Evolutionary conservation across 441 rosid species (phyloP), one percentile per base, ranked within the genome.

Genomic region (Hypseocharis bilobata): DNA sequence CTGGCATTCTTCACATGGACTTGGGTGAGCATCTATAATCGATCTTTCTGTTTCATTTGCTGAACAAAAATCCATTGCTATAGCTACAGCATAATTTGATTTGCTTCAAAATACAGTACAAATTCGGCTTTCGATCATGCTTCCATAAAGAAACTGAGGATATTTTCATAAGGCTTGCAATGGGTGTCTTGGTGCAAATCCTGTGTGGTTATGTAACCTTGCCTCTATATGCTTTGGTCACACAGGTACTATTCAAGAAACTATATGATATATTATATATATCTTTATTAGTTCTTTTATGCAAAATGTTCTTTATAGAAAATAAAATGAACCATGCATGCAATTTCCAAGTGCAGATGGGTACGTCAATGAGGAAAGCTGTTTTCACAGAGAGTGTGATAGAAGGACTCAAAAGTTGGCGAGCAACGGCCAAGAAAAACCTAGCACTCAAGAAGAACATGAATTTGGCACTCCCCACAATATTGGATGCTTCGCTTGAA

Each of bases 211-310:
- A 91, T 42, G 93, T 91, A 13, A 88, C 96, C 2, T 76, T 91
- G 16, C 97, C 97, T 32, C 86, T 91, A 5, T 91, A 88, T 73
- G 97, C 97, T 57, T 76, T 91, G 80, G 96, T 88, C 69, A 85
- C 88, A 4, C 92, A 88, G 96, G 96, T 87, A 75, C 3, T 0
- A 0, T 28, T 22, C 19, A 36, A 29, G 25, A 3, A 17, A 27
- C 38, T 16, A 17, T 25, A 3, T 64, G 3, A 16, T 8, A 38
- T 27, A 14, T 36, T 23, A 6, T 11, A 8, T 61, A 3, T 52
- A 34, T 14, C 27, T 45, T 16, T 19, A 27, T 0, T 22, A 16
- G 3, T 1, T 23, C 1, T 0, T 20, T n/a, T 20, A 17, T 20
- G 13, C 28, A 28, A 27, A 25, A 4, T 26, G 32, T 30, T 13